phyloP scores from a whole-genome alignment of 2,329 filamentous ascomycete genomes.

The Teratosphaeria zuluensis region DNA sequence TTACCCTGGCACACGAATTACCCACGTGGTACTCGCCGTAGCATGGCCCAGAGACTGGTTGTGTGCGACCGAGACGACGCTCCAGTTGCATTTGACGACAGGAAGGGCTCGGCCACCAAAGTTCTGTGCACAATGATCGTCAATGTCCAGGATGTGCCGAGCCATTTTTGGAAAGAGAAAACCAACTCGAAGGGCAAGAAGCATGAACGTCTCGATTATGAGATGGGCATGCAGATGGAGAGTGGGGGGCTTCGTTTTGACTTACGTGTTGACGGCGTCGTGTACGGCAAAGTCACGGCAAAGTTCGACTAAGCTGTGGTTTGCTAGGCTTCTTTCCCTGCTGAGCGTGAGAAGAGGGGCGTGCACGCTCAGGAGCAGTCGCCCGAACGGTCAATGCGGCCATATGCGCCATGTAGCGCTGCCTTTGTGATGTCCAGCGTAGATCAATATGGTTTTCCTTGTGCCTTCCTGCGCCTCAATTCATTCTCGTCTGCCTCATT shows the following conservation, averaged over 20 bases:
- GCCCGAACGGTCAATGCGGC: too few species aligned
- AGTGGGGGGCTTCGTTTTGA: constrained; percentile 67
- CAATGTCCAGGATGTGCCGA: constrained; percentile 65
- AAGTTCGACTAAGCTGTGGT: constrained; percentile 53
- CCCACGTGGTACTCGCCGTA: constrained; percentile 59
- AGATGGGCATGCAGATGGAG: constrained; percentile 69
- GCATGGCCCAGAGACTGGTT: constrained; percentile 61
- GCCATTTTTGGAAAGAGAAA: constrained; percentile 60
- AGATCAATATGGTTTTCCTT: too few species aligned
- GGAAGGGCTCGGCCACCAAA: background rate
- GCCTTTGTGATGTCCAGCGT: too few species aligned
- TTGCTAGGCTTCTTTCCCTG: too few species aligned
- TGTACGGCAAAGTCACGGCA: constrained; percentile 65
- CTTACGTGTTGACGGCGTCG: constrained; percentile 63
- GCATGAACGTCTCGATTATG: constrained; percentile 70
- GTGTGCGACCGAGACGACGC: constrained; percentile 60
- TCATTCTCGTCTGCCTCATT: too few species aligned
- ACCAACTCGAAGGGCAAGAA: constrained; percentile 70
- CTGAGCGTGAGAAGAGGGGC: too few species aligned
- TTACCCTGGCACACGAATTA: constrained; percentile 79
- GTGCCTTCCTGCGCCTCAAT: too few species aligned
- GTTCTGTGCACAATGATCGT: constrained; percentile 37
- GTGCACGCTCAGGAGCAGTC: too few species aligned
- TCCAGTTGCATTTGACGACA: constrained; percentile 34
- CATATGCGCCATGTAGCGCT: too few species aligned